Conservation (phyloP, 371 early-diverging fungal genomes). For the Conidiobolus incongruus region DNA sequence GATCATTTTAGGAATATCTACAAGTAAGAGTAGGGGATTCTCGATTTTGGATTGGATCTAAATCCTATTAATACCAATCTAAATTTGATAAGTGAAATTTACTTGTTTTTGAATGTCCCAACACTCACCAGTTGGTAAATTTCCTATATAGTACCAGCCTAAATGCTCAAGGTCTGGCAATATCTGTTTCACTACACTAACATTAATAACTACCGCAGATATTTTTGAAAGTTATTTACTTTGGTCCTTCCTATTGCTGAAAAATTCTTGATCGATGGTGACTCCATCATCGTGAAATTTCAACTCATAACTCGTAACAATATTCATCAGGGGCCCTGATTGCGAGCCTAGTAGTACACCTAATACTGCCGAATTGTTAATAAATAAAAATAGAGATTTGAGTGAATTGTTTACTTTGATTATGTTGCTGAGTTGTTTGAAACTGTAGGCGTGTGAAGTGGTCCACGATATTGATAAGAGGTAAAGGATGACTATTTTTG, state of each 20-base stretch:
- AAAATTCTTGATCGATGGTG: background rate
- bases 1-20: no score
- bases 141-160: background rate
- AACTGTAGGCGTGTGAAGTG: background rate
- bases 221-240: background rate
- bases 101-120: no score
- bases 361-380: background rate
- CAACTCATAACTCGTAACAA: background rate
- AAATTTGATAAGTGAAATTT: no score
- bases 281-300: background rate
- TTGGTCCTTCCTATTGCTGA: background rate
- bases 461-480: background rate
- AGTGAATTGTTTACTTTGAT: background rate
- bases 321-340: background rate
- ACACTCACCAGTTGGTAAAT: background rate
- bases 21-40: no score
- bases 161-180: background rate
- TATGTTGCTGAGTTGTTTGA: background rate
- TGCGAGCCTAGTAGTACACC: constrained; percentile 1
- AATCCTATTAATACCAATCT: no score
- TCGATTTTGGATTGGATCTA: no score
- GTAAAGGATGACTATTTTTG: constrained; percentile 1
- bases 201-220: background rate
- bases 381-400: background rate
- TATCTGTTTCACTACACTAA: background rate